Base-by-base conservation (phyloP, 164 flowering plant genomes). In the Cinnamomum chago region DNA sequence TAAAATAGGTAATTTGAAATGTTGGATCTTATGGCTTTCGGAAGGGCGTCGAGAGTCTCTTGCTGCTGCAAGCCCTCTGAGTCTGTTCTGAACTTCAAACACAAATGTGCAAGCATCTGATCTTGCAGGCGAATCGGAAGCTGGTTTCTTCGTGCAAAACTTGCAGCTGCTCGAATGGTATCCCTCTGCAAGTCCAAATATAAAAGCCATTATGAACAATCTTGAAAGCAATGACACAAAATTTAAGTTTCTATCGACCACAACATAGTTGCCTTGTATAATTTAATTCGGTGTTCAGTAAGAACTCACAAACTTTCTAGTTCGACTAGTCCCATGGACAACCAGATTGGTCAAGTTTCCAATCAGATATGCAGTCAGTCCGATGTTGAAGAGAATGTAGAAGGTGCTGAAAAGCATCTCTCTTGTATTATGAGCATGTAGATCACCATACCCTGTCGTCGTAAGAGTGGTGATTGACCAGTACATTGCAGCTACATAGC, bases 291-390 rank as follows among this genome's bases (percentile, higher is more conserved):
- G 24, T 22, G 27, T 12, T 22, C 3, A 62, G 66, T 52, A 67
- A 73, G 62, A 27, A 83, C 98, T 89, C 74, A 96, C 99, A 80
- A 90, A 96, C 85, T 72, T 82, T 78, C 98, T 80, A 28, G 99
- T 96, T 73, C 90, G 85, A 66, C 93, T 90, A 15, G 95, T 96
- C 1, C 90, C 92, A 71, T 92, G 98, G 78, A 94, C 99, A 47
- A 96, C 97, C 84, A 96, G 82, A 82, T 92, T 94, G 79, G 99
- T 96, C 99, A 96, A 92, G 79, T 96, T 96, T 40, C 99, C 99
- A 64, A 92, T 94, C 80, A 96, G 72, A 76, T 96, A 96, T 47
- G 99, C 86, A 0, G 94, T 94, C 81, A 96, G 80, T 22, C 98
- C 99, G 40, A 96, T 89, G 79, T 94, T 94, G 86, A 96, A 94